A percentile compares a stretch with the other conserved stretches of the same genome.
Evolutionary conservation across 2,329 filamentous ascomycete genomes (phyloP).

Genomic region (Shiraia bambusicola): DNA sequence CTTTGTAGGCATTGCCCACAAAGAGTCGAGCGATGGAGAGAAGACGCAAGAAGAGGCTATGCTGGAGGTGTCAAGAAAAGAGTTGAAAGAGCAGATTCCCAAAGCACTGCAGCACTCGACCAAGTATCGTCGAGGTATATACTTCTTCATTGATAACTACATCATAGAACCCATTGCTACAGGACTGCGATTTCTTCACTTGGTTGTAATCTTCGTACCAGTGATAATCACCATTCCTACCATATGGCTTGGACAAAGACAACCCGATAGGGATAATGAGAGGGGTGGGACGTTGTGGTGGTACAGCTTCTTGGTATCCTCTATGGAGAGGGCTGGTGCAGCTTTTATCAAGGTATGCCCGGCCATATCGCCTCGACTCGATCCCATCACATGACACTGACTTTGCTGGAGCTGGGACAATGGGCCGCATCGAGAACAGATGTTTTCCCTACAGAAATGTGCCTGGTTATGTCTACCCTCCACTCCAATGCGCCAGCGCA

Average conservation of each 20-base stretch:
- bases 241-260: slow-evolving; percentile 74
- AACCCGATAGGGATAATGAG: slow-evolving; percentile 69
- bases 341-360: slow-evolving; percentile 86
- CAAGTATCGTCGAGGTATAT: slow-evolving; percentile 59
- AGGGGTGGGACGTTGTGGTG: slow-evolving; percentile 85
- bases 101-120: slow-evolving; percentile 62
- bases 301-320: slow-evolving; percentile 82
- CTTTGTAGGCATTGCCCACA: slow-evolving; percentile 60
- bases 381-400: slow-evolving; percentile 20
- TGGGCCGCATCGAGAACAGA: slow-evolving; percentile 96
- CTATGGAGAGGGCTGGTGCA: slow-evolving; percentile 91
- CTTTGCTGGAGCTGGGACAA: slow-evolving; percentile 73
- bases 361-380: too few relatives aligned
- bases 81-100: slow-evolving; percentile 70
- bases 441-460: slow-evolving; percentile 93
- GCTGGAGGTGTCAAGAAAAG: slow-evolving; percentile 77
- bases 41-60: slow-evolving; percentile 82
- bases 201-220: slow-evolving; percentile 86
- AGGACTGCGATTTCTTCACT: slow-evolving; percentile 80
- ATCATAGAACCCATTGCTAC: slow-evolving; percentile 85
- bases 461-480: slow-evolving; percentile 87
- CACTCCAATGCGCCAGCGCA: slow-evolving; percentile 95
- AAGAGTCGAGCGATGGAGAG: slow-evolving; percentile 48
- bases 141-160: slow-evolving; percentile 69
- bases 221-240: slow-evolving; percentile 78